These are phyloP conservation scores for Dentipellis sp. DNA, from an alignment of 768 basidiomycete species.

Conservation along the genomic window DNA sequence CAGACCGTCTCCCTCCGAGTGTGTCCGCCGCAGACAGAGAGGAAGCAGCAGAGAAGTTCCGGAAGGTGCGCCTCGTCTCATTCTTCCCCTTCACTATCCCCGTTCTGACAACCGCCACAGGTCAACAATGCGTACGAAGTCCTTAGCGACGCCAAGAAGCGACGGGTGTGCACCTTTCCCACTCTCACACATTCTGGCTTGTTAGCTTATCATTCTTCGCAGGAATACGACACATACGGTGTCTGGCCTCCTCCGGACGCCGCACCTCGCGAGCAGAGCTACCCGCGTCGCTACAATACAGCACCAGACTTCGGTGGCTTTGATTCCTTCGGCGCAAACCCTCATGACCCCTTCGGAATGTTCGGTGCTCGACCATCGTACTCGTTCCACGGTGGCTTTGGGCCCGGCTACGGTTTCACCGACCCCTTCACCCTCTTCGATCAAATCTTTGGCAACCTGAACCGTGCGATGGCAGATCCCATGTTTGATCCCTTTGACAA, in stretches of 20 bases:
- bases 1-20: slow-evolving; percentile 54
- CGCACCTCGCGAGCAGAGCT: slow-evolving; percentile 3
- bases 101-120: slow-evolving; percentile 25
- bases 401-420: slow-evolving; percentile 43
- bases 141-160: slow-evolving; percentile 49
- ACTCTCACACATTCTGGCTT: not conserved
- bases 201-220: slow-evolving; percentile 5
- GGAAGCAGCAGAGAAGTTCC: slow-evolving; percentile 49
- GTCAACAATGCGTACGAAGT: slow-evolving; percentile 77
- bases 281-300: slow-evolving; percentile 2
- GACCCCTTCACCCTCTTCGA: slow-evolving; percentile 74
- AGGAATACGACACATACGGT: slow-evolving; percentile 65
- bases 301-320: slow-evolving; percentile 1
- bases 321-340: not conserved
- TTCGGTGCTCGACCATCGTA: not conserved
- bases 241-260: slow-evolving; percentile 59
- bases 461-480: not conserved
- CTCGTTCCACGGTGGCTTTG: slow-evolving; percentile 17
- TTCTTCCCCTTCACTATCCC: not conserved
- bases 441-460: slow-evolving; percentile 45
- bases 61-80: slow-evolving; percentile 26
- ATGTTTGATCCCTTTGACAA: slow-evolving; percentile 22
- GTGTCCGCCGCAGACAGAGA: slow-evolving; percentile 39
- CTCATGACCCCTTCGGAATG: not conserved
- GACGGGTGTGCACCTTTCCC: slow-evolving; percentile 31